Evolutionary conservation across 345 rosid genomes (phyloP), one percentile per base, ranked within the genome.

Genomic region (Lepidium didymum): DNA sequence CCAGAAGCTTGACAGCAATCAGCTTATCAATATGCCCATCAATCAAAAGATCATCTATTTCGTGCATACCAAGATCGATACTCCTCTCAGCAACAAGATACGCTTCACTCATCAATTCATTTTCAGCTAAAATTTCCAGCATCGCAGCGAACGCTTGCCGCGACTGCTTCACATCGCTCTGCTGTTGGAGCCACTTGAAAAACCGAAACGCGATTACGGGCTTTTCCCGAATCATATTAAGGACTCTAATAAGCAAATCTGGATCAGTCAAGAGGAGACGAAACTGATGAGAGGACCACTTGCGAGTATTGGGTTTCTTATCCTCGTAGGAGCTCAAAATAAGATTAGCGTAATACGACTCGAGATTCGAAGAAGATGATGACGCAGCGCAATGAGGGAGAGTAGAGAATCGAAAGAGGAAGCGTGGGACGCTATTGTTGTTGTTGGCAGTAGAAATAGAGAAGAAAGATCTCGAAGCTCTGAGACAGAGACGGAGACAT

Each of bases 401-500:
- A 68, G 73, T 51, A 36, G 65, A 70, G 60, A 65, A 66, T 46
- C 70, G 81, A 25, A 71, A 75, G 54, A 80, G 59, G 75, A 66
- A 68, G 23, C 78, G 82, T 25, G 75, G 16, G 72, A 33, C 44
- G 60, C 45, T 61, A 18, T 33, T 45, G 36, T 34, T 62, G 65
- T 9, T 72, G 18, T 4, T 29, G 63, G 18, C 27, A 75, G 72
- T 27, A 38, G 68, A 56, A 52, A 42, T 29, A 21, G 69, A 66
- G 56, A 77, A 79, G 58, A 79, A 79, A 74, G 85, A 79, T 83
- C 80, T 86, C 67, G 88, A 81, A 76, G 83, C 83, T 83, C 85
- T 77, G 62, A 62, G 69, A 62, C 74, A 75, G 74, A 75, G 74
- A 63, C 74, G 69, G 69, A 75, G 78, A 69, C 80, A 74, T 78